These are phyloP conservation scores for Cercospora janseana DNA, from an alignment of 2,329 filamentous ascomycete genomes.

Conservation along the genomic window DNA sequence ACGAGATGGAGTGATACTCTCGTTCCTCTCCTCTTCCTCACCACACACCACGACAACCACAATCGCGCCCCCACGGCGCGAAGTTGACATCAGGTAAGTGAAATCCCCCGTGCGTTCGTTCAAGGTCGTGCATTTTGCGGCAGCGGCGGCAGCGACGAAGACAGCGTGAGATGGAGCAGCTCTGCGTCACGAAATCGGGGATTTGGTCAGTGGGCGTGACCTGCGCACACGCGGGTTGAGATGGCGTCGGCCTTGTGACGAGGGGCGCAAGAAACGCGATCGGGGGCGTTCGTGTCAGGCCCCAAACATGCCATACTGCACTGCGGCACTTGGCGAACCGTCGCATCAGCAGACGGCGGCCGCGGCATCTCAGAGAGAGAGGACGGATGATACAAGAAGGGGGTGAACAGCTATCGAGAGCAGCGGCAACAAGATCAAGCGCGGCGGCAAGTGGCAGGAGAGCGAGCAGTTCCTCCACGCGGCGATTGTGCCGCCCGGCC, in stretches of 20 bases:
- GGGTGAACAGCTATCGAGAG: not conserved
- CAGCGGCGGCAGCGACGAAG: not conserved
- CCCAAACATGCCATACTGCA: too few species aligned
- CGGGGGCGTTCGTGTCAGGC: too few species aligned
- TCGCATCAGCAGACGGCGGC: too few species aligned
- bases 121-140: not conserved
- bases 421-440: not conserved
- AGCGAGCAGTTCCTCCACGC: not conserved
- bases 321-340: too few species aligned
- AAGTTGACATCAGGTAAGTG: not conserved
- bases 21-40: not conserved
- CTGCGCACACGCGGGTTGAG: conserved; percentile 9
- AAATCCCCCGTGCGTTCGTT: not conserved
- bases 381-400: too few species aligned
- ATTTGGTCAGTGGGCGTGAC: conserved; percentile 4
- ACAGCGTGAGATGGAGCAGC: not conserved
- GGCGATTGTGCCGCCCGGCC: conserved; percentile 6
- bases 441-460: not conserved
- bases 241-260: not conserved
- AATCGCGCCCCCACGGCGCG: not conserved
- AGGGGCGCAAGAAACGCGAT: not conserved
- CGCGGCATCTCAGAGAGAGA: too few species aligned
- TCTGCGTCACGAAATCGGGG: not conserved
- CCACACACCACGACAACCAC: conserved; percentile 5
- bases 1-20: not conserved